Conservation (phyloP, 768 basidiomycete genomes). For the Mycena pura region DNA sequence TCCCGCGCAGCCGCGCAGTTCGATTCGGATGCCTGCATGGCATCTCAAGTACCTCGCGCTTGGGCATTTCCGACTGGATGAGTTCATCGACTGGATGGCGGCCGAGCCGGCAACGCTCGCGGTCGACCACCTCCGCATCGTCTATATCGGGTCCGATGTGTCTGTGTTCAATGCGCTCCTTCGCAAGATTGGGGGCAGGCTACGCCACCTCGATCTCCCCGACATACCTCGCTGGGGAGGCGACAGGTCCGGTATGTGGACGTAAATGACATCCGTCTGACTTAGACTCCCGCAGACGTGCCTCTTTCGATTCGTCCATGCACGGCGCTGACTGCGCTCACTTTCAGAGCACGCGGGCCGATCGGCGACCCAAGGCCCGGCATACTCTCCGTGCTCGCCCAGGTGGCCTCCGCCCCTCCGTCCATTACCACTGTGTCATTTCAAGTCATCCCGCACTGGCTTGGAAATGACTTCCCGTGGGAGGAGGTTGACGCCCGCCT, state of each 20-base stretch:
- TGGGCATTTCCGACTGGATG: slow-evolving; percentile 11
- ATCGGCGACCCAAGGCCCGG: slow-evolving; percentile 1
- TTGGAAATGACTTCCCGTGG: slow-evolving; percentile 11
- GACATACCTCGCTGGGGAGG: neutral
- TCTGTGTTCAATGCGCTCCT: slow-evolving; percentile 11
- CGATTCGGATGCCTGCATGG: neutral
- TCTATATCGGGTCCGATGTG: slow-evolving; percentile 5
- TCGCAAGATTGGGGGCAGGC: neutral
- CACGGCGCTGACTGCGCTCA: neutral
- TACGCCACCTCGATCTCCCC: slow-evolving; percentile 12
- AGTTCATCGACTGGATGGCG: slow-evolving; percentile 13
- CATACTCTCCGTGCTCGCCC: slow-evolving; percentile 1
- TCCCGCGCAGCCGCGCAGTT: neutral
- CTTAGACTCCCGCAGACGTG: too few species aligned
- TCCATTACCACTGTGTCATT: slow-evolving; percentile 3
- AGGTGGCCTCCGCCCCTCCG: neutral
- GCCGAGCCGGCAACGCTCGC: neutral
- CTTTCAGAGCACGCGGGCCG: slow-evolving; percentile 13
- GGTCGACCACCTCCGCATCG: slow-evolving; percentile 12
- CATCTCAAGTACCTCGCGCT: slow-evolving; percentile 11
- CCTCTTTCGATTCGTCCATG: slow-evolving; percentile 6
- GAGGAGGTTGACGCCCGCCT: slow-evolving; percentile 6
- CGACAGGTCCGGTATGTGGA: neutral
- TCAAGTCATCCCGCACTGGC: neutral
- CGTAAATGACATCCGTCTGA: too few species aligned